phyloP scores from a whole-genome alignment of 1,284 basidiomycete genomes.

The Cutaneotrichosporon dermatis region DNA sequence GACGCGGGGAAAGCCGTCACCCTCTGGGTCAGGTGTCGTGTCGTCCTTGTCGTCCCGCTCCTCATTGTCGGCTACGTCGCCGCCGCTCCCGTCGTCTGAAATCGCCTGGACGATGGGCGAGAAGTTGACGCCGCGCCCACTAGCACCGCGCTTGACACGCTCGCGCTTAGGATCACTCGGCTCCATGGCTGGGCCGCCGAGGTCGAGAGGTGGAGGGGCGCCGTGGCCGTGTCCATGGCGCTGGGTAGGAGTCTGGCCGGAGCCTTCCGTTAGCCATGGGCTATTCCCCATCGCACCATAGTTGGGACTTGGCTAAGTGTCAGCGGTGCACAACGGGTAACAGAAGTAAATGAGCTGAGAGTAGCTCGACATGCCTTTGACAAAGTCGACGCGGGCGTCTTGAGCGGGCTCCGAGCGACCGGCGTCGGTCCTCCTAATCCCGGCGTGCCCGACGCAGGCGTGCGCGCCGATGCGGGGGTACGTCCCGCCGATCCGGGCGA shows the following conservation, averaged over 20 bases:
- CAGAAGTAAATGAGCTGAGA: too few species aligned
- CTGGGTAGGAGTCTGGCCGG: neutral
- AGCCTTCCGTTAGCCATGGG: conserved; percentile 21
- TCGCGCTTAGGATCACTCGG: neutral
- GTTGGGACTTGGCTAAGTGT: conserved; percentile 4
- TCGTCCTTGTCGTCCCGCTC: neutral
- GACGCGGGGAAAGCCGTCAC: too few species aligned
- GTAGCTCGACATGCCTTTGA: too few species aligned
- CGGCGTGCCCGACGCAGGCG: too few species aligned
- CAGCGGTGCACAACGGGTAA: neutral
- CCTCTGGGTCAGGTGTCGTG: too few species aligned
- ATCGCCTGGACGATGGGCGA: conserved; percentile 6
- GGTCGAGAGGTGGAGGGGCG: conserved; percentile 33
- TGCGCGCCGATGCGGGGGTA: too few species aligned
- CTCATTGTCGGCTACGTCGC: neutral
- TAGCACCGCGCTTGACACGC: too few species aligned
- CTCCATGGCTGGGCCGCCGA: conserved; percentile 29
- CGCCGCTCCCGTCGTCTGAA: neutral
- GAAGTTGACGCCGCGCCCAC: conserved; percentile 10
- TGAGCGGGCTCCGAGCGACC: too few species aligned
- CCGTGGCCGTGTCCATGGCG: neutral
- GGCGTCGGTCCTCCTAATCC: too few species aligned
- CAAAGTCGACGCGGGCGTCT: too few species aligned
- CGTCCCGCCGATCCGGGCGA: too few species aligned
- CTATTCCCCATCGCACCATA: conserved; percentile 36